A percentile compares a stretch with the other conserved stretches of the same genome.
phyloP scores from a whole-genome alignment of 2,329 filamentous ascomycete species.

The Aureobasidium sp. region DNA sequence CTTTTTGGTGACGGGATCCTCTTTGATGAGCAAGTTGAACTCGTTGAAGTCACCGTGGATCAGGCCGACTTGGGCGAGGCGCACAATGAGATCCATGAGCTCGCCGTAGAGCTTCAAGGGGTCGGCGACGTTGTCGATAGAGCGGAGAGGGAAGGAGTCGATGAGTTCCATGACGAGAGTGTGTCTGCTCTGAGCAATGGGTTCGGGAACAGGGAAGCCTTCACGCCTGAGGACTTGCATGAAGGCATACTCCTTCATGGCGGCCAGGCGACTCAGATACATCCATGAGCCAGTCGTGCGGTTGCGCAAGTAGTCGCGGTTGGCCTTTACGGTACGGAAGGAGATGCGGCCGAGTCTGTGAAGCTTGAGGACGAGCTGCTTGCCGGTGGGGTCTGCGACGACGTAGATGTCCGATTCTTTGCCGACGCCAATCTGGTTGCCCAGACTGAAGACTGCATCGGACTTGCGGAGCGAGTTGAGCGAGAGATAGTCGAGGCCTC shows the following conservation, averaged over 20 bases:
- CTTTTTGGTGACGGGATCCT: constrained; percentile 40
- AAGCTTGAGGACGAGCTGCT: constrained; percentile 84
- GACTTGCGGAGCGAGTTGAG: constrained; percentile 79
- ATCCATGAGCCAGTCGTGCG: constrained; percentile 83
- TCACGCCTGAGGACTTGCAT: constrained; percentile 80
- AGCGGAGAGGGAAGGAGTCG: constrained; percentile 84
- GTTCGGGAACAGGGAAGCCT: constrained; percentile 83
- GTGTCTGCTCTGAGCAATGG: constrained; percentile 82
- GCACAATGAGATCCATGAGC: constrained; percentile 76
- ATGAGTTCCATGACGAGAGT: constrained; percentile 94
- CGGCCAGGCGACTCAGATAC: constrained; percentile 90
- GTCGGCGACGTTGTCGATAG: constrained; percentile 76
- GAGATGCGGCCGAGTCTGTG: constrained; percentile 92
- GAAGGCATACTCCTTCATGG: constrained; percentile 90
- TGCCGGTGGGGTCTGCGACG: constrained; percentile 71
- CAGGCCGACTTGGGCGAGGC: constrained; percentile 74
- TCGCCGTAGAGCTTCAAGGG: constrained; percentile 86
- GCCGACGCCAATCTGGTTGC: constrained; percentile 88
- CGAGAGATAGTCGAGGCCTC: constrained; percentile 94
- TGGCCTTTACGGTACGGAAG: constrained; percentile 91
- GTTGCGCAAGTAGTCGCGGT: constrained; percentile 89
- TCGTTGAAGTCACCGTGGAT: constrained; percentile 99
- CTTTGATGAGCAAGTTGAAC: constrained; percentile 94
- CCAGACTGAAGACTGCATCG: constrained; percentile 80
- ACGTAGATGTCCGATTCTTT: constrained; percentile 98